These are phyloP conservation scores for Hyaloscypha variabilis DNA, from an alignment of 495 filamentous ascomycete species.

Conservation along the genomic window DNA sequence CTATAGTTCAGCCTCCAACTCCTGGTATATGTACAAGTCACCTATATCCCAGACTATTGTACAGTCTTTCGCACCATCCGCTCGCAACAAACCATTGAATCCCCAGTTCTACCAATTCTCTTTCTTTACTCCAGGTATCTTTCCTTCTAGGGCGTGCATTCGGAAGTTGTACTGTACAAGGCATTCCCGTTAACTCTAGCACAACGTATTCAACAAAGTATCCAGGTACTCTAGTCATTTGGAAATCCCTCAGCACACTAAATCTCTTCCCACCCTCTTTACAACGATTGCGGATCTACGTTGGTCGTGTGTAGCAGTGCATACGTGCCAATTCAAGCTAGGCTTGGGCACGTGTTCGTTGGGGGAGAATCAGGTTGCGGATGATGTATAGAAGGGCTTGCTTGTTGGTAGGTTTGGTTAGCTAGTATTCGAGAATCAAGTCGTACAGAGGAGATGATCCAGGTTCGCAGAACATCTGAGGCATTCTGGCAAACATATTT, in stretches of 20 bases:
- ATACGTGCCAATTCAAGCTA: conserved; percentile 91
- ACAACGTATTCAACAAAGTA: neutral
- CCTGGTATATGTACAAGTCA: too few relatives aligned
- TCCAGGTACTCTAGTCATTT: conserved; percentile 79
- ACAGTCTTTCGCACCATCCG: too few relatives aligned
- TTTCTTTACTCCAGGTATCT: conserved; percentile 91
- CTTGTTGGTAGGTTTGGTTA: conserved; percentile 47
- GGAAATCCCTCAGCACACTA: conserved; percentile 86
- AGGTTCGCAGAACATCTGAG: neutral
- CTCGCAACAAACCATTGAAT: too few relatives aligned
- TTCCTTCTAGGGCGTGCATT: conserved; percentile 82
- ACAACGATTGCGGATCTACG: conserved; percentile 92
- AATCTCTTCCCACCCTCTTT: conserved; percentile 84
- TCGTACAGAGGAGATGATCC: neutral
- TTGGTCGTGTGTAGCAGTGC: conserved; percentile 92
- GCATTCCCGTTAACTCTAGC: too few relatives aligned
- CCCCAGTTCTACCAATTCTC: conserved; percentile 91
- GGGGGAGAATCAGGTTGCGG: conserved; percentile 84
- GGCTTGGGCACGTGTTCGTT: conserved; percentile 80
- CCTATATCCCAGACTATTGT: too few relatives aligned
- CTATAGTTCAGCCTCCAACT: too few relatives aligned
- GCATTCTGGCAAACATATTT: conserved; percentile 54
- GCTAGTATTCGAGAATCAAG: neutral
- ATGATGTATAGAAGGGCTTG: conserved; percentile 96
- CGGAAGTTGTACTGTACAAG: conserved; percentile 80